Conservation (phyloP, 768 basidiomycete species). For the Termitomyces sp. region DNA sequence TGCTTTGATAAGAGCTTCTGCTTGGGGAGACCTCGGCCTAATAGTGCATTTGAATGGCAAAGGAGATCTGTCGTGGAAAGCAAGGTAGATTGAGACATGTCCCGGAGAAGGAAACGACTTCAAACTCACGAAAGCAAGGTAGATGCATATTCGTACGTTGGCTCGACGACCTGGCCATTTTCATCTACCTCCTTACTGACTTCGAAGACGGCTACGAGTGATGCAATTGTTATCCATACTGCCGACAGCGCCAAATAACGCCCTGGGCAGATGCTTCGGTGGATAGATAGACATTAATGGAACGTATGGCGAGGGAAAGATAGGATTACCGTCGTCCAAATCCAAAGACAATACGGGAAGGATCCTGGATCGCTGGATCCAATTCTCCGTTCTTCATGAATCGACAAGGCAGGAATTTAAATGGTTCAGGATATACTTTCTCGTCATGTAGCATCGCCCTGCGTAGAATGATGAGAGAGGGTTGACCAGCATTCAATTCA, state of each 20-base stretch:
- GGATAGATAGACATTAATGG: too few species aligned
- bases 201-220: conserved; percentile 26
- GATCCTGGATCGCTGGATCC: neutral
- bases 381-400: neutral
- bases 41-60: conserved; percentile 10
- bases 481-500: neutral
- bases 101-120: neutral
- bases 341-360: neutral
- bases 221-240: conserved; percentile 25
- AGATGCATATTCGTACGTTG: conserved; percentile 4
- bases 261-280: conserved; percentile 28
- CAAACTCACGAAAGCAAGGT: neutral
- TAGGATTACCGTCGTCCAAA: neutral
- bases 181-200: conserved; percentile 19
- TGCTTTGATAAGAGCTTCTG: conserved; percentile 1
- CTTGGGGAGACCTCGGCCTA: conserved; percentile 6
- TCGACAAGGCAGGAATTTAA: neutral
- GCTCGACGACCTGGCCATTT: conserved; percentile 14
- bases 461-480: neutral
- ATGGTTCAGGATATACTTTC: neutral
- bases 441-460: neutral
- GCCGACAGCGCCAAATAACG: conserved; percentile 26
- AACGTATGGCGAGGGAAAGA: too few species aligned
- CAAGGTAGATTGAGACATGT: neutral
- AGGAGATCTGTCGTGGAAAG: conserved; percentile 3